phyloP scores from a whole-genome alignment of 441 rosid species.

The Syzygium syzygioides region DNA sequence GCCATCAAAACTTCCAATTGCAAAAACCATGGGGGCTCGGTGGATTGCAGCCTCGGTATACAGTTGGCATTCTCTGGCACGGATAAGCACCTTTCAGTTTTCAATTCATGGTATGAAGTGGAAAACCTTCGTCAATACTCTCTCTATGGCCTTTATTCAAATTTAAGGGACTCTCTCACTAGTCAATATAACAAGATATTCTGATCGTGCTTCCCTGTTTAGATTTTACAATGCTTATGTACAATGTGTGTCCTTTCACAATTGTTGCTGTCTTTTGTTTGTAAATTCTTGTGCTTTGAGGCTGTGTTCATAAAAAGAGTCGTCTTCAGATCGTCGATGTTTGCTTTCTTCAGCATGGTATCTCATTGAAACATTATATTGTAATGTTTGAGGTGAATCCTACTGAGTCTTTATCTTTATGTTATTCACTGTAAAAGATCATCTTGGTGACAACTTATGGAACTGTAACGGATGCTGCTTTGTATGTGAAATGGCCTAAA shows the following conservation, averaged over 20 bases:
- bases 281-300: background rate
- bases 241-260: background rate
- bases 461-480: background rate
- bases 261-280: background rate
- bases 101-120: conserved; percentile 96
- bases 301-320: background rate
- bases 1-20: conserved; percentile 65
- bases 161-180: conserved; percentile 66
- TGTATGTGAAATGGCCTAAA: background rate
- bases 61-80: conserved; percentile 96
- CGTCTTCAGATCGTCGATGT: background rate
- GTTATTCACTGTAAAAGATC: background rate
- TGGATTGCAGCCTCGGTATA: conserved; percentile 92
- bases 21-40: conserved; percentile 61
- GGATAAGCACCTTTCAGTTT: conserved; percentile 71
- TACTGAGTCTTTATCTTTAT: background rate
- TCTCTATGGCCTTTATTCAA: conserved; percentile 73
- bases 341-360: background rate
- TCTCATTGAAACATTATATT: background rate
- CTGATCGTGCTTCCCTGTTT: conserved; percentile 25
- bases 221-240: background rate
- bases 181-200: conserved; percentile 58
- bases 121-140: conserved; percentile 87
- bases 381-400: background rate
- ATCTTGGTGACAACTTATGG: background rate